A percentile compares a stretch with the other conserved stretches of the same genome.
phyloP scores from a whole-genome alignment of 2,329 filamentous ascomycete species.

The Neonectria coccinea region DNA sequence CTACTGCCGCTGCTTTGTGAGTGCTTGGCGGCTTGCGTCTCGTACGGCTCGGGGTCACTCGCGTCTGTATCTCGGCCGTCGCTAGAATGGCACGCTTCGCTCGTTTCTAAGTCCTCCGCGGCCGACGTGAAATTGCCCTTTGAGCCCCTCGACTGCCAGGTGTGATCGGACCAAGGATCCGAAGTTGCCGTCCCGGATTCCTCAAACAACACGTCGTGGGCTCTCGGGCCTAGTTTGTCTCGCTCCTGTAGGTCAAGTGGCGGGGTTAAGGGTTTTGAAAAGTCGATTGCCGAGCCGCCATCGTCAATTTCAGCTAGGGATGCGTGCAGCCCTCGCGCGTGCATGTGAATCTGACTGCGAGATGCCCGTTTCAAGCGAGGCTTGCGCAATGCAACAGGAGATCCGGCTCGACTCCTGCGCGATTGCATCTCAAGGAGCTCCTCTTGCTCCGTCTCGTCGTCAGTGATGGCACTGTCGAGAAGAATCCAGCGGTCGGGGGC shows the following conservation, averaged over 20 bases:
- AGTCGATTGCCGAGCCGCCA: conserved; percentile 49
- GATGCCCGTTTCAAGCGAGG: conserved; percentile 57
- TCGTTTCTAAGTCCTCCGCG: conserved; percentile 49
- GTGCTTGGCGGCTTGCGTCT: conserved; percentile 30
- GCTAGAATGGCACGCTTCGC: conserved; percentile 49
- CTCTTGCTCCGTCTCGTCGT: conserved; percentile 59
- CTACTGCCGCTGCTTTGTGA: conserved; percentile 16
- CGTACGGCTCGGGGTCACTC: conserved; percentile 50
- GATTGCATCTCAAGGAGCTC: conserved; percentile 57
- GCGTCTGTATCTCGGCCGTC: conserved; percentile 50
- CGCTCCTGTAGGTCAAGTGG: conserved; percentile 17
- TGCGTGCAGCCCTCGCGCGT: conserved; percentile 36
- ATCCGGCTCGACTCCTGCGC: conserved; percentile 44
- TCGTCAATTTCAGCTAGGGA: conserved; percentile 33
- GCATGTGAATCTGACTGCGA: conserved; percentile 54
- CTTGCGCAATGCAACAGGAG: conserved; percentile 50
- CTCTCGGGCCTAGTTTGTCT: neutral
- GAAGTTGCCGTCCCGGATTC: conserved; percentile 28
- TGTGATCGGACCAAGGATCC: conserved; percentile 26
- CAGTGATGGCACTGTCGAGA: conserved; percentile 56
- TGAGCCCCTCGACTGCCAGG: conserved; percentile 21
- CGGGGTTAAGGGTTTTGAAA: conserved; percentile 51
- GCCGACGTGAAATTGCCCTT: conserved; percentile 37
- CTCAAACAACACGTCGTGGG: conserved; percentile 12
- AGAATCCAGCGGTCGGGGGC: conserved; percentile 51